Conservation (phyloP, 768 basidiomycete genomes). For the Termitomyces heimii region DNA sequence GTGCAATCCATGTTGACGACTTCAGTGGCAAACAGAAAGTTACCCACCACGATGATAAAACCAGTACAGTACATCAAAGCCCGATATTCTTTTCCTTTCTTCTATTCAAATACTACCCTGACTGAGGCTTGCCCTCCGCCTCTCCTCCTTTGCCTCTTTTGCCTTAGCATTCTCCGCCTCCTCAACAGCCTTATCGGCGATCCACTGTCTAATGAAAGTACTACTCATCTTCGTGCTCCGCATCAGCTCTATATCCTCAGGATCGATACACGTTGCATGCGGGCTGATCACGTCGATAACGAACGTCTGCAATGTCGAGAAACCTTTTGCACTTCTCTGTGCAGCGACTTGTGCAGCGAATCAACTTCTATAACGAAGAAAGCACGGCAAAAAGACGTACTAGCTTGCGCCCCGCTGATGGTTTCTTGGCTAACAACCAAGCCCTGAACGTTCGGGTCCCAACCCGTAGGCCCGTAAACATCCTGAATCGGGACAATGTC, state of each 20-base stretch:
- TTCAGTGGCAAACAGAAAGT: not conserved
- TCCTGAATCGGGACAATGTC: constrained; percentile 75
- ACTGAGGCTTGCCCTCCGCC: not conserved
- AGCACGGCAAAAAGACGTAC: constrained; percentile 37
- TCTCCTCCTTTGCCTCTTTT: not conserved
- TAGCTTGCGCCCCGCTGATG: constrained; percentile 60
- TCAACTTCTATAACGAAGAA: not conserved
- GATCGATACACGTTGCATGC: constrained; percentile 49
- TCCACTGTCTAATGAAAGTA: constrained; percentile 88
- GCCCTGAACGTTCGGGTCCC: constrained; percentile 85
- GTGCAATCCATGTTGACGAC: too few relatives aligned
- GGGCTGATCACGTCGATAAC: constrained; percentile 89
- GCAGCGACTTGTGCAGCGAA: constrained; percentile 48
- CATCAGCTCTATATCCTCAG: constrained; percentile 61
- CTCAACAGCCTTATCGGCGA: constrained; percentile 24
- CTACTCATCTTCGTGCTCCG: constrained; percentile 90
- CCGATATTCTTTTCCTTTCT: not conserved
- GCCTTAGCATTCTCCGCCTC: not conserved
- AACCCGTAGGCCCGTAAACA: constrained; percentile 87
- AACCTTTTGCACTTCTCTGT: constrained; percentile 44
- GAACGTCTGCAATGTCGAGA: constrained; percentile 61
- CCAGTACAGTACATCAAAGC: not conserved
- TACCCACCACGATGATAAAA: not conserved
- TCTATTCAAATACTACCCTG: not conserved
- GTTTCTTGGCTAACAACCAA: constrained; percentile 93